Conservation (phyloP, 2,329 filamentous ascomycete genomes). For the Graphilbum sp. region DNA sequence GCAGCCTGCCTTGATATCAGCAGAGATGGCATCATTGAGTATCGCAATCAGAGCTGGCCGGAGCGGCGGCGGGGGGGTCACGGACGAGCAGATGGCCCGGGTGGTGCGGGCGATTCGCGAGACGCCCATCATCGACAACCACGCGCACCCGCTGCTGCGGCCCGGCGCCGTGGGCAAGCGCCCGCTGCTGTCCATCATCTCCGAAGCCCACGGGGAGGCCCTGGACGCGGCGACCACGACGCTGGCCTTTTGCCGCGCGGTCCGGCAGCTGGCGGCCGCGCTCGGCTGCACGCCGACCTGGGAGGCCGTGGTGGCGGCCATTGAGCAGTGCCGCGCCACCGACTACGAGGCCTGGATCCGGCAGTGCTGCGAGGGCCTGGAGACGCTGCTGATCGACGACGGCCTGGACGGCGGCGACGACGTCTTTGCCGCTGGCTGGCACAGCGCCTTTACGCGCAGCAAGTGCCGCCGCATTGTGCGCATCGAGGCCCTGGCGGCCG, state of each 20-base stretch:
- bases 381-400: constrained; percentile 65
- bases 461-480: constrained; percentile 58
- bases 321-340: constrained; percentile 22
- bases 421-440: constrained; percentile 44
- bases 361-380: constrained; percentile 54
- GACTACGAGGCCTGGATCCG: constrained; percentile 40
- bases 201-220: constrained; percentile 56
- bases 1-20: no score
- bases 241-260: constrained; percentile 53
- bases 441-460: constrained; percentile 47
- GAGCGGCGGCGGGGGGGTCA: neutral
- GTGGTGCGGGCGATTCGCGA: constrained; percentile 26
- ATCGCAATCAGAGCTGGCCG: no score
- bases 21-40: no score
- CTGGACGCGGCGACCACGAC: constrained; percentile 44
- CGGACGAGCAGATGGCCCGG: constrained; percentile 13
- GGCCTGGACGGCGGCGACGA: constrained; percentile 41
- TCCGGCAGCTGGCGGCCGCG: constrained; percentile 48
- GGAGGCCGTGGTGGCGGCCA: constrained; percentile 29
- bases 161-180: constrained; percentile 28
- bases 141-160: constrained; percentile 53
- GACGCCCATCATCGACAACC: constrained; percentile 56
- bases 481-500: constrained; percentile 56
- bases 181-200: constrained; percentile 43
- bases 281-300: constrained; percentile 51